Evolutionary conservation across 495 filamentous ascomycete species (phyloP), one percentile per base, ranked within the genome.

Genomic region (Daldinia vernicosa): DNA sequence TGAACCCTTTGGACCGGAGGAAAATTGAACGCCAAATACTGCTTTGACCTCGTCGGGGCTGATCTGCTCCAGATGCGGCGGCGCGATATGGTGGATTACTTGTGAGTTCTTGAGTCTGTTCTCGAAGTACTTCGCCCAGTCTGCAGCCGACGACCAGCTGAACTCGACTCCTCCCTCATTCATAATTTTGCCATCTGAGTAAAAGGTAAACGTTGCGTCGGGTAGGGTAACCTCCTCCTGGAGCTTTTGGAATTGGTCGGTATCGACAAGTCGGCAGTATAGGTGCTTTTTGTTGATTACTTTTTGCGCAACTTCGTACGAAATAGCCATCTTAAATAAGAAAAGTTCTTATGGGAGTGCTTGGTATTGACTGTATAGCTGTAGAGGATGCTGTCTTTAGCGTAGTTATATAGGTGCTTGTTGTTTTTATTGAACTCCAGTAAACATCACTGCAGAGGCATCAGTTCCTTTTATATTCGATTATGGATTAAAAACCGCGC

Each of bases 221-320:
- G 63, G 54, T 6, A 66, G 14, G n/a, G 40, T 35, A 19, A 66
- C 24, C 1, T 39, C 58, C 7, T n/a, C 17, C 14, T 26, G 22
- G 32, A 45, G 33, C 24, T 51, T 43, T 22, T 37, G 40, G 53
- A 43, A 66, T 53, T 59, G 63, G 7, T 66, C 15, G n/a, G 54
- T 59, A 26, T 66, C 63, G 54, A 40, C 32, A 22, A 52, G 15
- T 19, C 54, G 63, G 26, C 63, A 66, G 33, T 66, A 66, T 12
- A 37, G 27, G 0, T 33, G 43, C 12, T 66, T 66, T 33, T 66
- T 66, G 4, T 40, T 55, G 26, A 54, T 59, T 8, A 66, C 45
- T 22, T 33, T 43, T 11, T 50, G 53, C 0, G 26, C 37, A 4
- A 59, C 54, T 28, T 59, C 63, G 3, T 45, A 7, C 17, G 63